phyloP scores from a whole-genome alignment of 73 alveolate species.

The Tetrahymena thermophila region DNA sequence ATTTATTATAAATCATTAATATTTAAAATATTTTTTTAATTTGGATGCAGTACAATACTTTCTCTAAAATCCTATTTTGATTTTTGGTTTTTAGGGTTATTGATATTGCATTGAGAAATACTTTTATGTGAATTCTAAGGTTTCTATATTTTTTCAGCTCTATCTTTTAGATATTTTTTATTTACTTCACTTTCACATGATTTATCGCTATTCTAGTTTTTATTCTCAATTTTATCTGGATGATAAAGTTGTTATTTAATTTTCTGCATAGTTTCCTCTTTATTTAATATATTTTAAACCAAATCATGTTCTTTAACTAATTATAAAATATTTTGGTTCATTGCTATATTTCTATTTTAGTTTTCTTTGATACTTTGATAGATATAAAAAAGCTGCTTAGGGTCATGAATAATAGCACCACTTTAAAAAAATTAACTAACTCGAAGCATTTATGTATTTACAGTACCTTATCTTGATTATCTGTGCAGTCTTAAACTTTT shows the following conservation, averaged over 20 bases:
- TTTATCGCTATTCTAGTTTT: background rate
- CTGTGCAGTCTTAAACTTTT: background rate
- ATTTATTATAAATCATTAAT: too few species aligned
- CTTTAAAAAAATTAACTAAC: background rate
- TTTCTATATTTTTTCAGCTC: background rate
- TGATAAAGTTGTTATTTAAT: background rate
- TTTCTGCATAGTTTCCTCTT: background rate
- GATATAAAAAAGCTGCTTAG: background rate
- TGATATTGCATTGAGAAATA: background rate
- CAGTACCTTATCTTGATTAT: background rate
- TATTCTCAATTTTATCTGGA: background rate
- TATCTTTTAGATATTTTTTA: background rate
- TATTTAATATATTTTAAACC: background rate
- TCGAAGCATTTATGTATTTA: background rate
- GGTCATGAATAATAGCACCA: background rate
- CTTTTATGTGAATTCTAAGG: background rate
- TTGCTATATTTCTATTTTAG: background rate
- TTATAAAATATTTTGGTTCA: background rate
- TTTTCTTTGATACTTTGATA: background rate
- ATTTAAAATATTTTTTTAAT: too few species aligned
- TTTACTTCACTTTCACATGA: background rate
- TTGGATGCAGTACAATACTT: too few species aligned
- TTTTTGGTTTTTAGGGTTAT: background rate
- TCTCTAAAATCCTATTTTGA: background rate
- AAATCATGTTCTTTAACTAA: background rate